phyloP scores from a whole-genome alignment of 1,284 basidiomycete species.

The Bjerkandera adusta region DNA sequence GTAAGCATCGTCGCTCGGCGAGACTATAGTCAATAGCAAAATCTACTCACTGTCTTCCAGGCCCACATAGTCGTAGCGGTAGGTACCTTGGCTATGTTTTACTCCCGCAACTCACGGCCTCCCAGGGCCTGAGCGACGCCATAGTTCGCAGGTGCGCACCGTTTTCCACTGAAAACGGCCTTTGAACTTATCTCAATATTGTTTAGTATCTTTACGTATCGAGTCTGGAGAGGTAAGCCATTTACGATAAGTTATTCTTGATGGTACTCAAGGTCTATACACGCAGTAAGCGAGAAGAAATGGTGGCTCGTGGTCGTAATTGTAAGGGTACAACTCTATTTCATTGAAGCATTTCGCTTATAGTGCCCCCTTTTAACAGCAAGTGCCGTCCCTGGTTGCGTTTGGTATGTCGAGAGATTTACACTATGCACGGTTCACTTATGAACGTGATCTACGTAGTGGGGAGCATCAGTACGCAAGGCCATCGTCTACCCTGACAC shows the following conservation, averaged over 20 bases:
- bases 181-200: no score
- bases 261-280: no score
- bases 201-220: slow-evolving; percentile 20
- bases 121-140: slow-evolving; percentile 18
- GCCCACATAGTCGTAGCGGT: slow-evolving; percentile 15
- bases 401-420: slow-evolving; percentile 17
- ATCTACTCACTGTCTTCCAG: slow-evolving; percentile 1
- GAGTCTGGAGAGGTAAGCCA: slow-evolving; percentile 20
- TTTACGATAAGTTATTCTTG: no score
- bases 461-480: slow-evolving; percentile 9
- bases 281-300: slow-evolving; percentile 21
- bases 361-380: no score
- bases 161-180: no score
- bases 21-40: no score
- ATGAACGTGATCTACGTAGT: slow-evolving; percentile 2
- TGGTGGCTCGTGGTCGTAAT: slow-evolving; percentile 13
- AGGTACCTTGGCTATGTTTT: no score
- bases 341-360: no score
- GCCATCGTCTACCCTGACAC: background rate
- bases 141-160: slow-evolving; percentile 15
- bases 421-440: background rate
- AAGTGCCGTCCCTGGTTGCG: slow-evolving; percentile 17
- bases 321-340: slow-evolving; percentile 13
- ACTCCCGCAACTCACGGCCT: no score
- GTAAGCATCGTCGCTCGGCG: no score